Conservation (phyloP, 495 filamentous ascomycete species). For the Penicillium paxilli region DNA sequence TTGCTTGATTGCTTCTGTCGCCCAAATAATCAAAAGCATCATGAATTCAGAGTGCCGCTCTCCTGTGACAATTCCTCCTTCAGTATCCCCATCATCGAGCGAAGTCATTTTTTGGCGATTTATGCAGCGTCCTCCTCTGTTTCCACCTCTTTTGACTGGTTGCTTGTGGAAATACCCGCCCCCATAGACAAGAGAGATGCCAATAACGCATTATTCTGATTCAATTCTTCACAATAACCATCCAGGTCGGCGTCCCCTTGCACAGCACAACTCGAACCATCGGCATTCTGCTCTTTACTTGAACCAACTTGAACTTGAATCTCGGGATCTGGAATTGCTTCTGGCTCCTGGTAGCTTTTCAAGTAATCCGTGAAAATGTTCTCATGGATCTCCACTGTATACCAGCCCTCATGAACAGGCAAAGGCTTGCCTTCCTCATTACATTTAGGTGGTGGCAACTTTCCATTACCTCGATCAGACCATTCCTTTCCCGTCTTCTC, state of each 20-base stretch:
- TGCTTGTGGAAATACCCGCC: neutral
- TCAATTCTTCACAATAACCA: neutral
- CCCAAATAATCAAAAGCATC: too few species aligned
- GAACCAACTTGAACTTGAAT: neutral
- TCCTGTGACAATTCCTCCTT: too few species aligned
- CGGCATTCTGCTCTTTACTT: too few species aligned
- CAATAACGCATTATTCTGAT: neutral
- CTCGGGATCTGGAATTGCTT: neutral
- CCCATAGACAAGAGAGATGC: neutral
- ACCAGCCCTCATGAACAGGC: conserved; percentile 37
- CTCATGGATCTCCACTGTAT: conserved; percentile 16
- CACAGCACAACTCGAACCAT: too few species aligned
- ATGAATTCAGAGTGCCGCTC: too few species aligned
- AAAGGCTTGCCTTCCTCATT: conserved; percentile 25
- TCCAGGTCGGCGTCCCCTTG: neutral
- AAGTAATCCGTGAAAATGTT: conserved; percentile 26
- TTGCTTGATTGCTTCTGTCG: too few species aligned
- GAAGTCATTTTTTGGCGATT: too few species aligned
- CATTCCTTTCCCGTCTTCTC: conserved; percentile 55
- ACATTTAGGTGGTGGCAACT: conserved; percentile 12
- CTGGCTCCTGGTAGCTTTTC: neutral
- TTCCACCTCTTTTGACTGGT: neutral
- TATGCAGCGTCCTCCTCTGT: neutral
- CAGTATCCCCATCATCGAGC: too few species aligned
- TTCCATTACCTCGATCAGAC: conserved; percentile 43